Percentiles rank a stretch among this genome's conserved stretches.
phyloP scores from a whole-genome alignment of 139 green algal genomes.

The Closterium sp. region DNA sequence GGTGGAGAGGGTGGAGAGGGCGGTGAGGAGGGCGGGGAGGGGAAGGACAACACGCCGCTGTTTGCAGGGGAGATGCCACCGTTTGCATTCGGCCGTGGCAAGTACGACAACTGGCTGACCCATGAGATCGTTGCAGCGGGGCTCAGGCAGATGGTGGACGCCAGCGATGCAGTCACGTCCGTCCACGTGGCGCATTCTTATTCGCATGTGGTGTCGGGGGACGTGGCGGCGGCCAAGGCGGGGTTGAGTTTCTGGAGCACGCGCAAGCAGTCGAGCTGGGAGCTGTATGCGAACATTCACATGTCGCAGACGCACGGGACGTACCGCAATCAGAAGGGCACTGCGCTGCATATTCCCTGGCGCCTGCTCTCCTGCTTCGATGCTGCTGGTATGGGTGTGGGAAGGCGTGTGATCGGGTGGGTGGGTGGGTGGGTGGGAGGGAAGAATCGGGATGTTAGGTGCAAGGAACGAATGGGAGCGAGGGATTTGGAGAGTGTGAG shows the following conservation, averaged over 20 bases:
- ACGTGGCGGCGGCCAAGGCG: neutral
- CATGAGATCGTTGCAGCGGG: constrained; percentile 24
- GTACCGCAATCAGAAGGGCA: constrained; percentile 41
- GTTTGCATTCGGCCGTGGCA: constrained; percentile 26
- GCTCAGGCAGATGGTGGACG: constrained; percentile 24
- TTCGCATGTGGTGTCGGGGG: constrained; percentile 2
- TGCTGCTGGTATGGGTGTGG: neutral
- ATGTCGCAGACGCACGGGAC: constrained; percentile 24
- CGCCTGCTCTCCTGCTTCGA: constrained; percentile 16
- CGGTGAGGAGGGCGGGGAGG: neutral
- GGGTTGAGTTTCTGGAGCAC: constrained; percentile 30
- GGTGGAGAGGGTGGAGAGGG: no score
- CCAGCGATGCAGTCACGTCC: constrained; percentile 20
- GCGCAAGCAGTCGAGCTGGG: constrained; percentile 37
- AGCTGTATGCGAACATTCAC: constrained; percentile 35
- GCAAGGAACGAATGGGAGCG: neutral
- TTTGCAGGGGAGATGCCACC: constrained; percentile 21
- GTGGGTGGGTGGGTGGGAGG: neutral
- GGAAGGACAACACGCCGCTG: constrained; percentile 8
- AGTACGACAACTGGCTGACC: constrained; percentile 43
- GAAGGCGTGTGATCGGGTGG: neutral
- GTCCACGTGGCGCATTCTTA: constrained; percentile 38
- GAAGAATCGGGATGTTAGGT: neutral
- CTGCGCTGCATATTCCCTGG: constrained; percentile 30
- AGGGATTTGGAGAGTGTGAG: neutral